phyloP scores from a whole-genome alignment of 352 stramenopile genomes.

The Labyrinthula sp. region DNA sequence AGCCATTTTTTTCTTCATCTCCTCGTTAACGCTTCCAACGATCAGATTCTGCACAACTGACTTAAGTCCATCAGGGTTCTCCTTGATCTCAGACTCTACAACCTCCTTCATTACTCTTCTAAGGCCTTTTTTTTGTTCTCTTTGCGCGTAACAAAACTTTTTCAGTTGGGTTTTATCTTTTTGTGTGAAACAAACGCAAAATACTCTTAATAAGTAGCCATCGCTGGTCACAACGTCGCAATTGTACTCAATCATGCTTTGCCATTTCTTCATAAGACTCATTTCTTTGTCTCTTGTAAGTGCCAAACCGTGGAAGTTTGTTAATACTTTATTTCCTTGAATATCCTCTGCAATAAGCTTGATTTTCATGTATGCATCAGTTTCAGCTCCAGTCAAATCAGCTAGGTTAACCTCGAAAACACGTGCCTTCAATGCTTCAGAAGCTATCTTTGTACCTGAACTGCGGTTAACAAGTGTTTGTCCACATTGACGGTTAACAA shows the following conservation, averaged over 20 bases:
- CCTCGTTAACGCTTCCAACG: conserved; percentile 84
- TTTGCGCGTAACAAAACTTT: conserved; percentile 96
- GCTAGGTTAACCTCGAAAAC: conserved; percentile 94
- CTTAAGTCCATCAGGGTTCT: conserved; percentile 93
- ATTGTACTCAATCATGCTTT: conserved; percentile 94
- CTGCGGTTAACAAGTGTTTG: conserved; percentile 98
- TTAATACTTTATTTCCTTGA: conserved; percentile 63
- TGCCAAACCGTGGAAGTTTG: conserved; percentile 78
- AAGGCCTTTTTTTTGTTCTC: conserved; percentile 82
- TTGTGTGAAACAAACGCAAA: conserved; percentile 99
- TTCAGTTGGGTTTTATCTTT: conserved; percentile 94
- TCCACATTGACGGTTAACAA: conserved; percentile 80
- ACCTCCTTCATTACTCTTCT: conserved; percentile 94
- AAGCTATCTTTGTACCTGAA: conserved; percentile 76
- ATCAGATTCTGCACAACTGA: conserved; percentile 97
- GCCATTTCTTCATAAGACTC: conserved; percentile 99
- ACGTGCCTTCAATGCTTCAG: conserved; percentile 88
- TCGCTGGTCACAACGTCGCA: conserved; percentile 97
- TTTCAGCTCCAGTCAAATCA: conserved; percentile 94
- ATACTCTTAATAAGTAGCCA: conserved; percentile 93
- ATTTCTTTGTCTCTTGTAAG: conserved; percentile 95
- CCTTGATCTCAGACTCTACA: conserved; percentile 89
- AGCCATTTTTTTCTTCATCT: conserved; percentile 89
- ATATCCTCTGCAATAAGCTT: conserved; percentile 95
- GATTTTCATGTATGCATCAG: conserved; percentile 92